Conservation (phyloP, 2,329 filamentous ascomycete genomes). For the Fusarium poae region DNA sequence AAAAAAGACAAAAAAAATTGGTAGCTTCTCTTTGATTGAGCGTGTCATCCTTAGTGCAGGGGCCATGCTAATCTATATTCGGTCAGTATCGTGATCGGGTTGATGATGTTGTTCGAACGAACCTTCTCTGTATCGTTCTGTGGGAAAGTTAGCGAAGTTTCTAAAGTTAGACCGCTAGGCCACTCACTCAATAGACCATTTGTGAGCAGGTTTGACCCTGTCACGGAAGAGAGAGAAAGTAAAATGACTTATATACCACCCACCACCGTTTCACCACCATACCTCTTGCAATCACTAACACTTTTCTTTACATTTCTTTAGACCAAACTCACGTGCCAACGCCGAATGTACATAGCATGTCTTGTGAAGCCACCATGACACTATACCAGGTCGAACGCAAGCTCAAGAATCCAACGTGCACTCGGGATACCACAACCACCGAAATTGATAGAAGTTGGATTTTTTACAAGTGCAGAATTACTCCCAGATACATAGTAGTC, state of each 20-base stretch:
- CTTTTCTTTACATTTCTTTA: background rate
- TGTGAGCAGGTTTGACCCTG: background rate
- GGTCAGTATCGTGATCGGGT: too few species aligned
- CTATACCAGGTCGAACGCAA: background rate
- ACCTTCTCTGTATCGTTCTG: background rate
- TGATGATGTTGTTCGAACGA: too few species aligned
- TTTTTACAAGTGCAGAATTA: background rate
- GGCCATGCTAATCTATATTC: conserved; percentile 90
- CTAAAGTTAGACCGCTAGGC: background rate
- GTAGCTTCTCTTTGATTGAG: conserved; percentile 40
- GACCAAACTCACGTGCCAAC: background rate
- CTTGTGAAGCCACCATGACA: background rate
- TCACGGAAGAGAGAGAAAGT: background rate
- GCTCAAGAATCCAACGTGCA: too few species aligned
- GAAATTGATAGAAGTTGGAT: background rate
- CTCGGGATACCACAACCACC: too few species aligned
- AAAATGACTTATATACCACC: background rate
- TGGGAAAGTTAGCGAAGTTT: background rate
- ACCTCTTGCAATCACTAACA: background rate
- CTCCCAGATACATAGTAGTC: too few species aligned
- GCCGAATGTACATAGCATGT: background rate
- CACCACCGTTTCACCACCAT: background rate
- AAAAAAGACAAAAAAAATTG: conserved; percentile 18
- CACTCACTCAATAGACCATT: background rate
- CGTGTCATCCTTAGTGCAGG: conserved; percentile 85